Evolutionary conservation across 2,329 filamentous ascomycete species (phyloP).

Genomic region (Sclerotiophoma versabilis): DNA sequence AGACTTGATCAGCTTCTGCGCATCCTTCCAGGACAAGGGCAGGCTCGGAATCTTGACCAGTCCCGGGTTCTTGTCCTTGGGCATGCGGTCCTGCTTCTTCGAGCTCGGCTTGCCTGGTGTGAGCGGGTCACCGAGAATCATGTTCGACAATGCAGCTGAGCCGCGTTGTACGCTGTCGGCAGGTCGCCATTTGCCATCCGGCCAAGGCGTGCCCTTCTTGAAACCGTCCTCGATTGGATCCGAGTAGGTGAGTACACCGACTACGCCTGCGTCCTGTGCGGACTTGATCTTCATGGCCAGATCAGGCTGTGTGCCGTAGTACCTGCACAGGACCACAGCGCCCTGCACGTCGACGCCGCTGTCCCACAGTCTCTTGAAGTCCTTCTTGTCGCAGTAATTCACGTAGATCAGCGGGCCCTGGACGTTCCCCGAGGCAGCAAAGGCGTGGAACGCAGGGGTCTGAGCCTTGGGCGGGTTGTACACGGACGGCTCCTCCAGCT

Average conservation of each 20-base stretch:
- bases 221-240: constrained; percentile 89
- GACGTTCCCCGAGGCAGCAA: constrained; percentile 86
- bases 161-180: constrained; percentile 83
- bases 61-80: constrained; percentile 72
- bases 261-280: constrained; percentile 84
- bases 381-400: constrained; percentile 86
- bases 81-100: constrained; percentile 69
- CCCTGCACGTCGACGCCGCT: constrained; percentile 77
- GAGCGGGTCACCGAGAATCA: constrained; percentile 88
- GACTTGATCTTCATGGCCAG: constrained; percentile 85
- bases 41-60: constrained; percentile 87
- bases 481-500: constrained; percentile 80
- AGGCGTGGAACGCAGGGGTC: constrained; percentile 83
- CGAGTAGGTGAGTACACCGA: constrained; percentile 89
- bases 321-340: constrained; percentile 82
- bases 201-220: constrained; percentile 72
- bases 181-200: constrained; percentile 81
- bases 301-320: constrained; percentile 77
- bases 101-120: constrained; percentile 86
- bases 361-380: constrained; percentile 77
- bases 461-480: constrained; percentile 67
- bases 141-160: constrained; percentile 79
- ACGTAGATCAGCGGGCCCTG: constrained; percentile 88
- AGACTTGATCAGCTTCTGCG: constrained; percentile 76
- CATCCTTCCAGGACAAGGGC: constrained; percentile 88